Evolutionary conservation across 331 rosid species (phyloP), one percentile per base, ranked within the genome.

Genomic region (Quercus phellos): DNA sequence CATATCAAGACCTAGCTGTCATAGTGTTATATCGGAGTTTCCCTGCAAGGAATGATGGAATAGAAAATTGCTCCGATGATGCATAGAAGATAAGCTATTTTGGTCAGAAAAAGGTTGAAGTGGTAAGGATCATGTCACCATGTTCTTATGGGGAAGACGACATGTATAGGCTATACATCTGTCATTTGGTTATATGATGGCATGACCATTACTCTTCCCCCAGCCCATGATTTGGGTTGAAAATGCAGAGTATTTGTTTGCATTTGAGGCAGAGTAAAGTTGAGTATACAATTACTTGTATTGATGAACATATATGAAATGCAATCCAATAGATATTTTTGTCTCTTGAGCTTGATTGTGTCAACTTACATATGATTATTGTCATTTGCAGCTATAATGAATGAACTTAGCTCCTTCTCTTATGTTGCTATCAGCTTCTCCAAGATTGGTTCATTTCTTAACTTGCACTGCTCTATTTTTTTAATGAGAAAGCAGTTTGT

Each of bases 151-250:
- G 70, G 77, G 50, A 72, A 82, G 43, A 74, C 16, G 51, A 74
- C 53, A 72, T 89, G 91, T 90, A 90, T 76, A 90, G 90, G 77
- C 82, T 70, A 66, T 73, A 67, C 73, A 38, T 71, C 43, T 22
- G 70, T 85, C 22, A 34, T 78, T 70, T 76, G 73, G 70, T 85
- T n/a, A 34, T 78, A 66, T 76, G 70, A 29, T 77, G 59, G 77
- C 55, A 22, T 79, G 74, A 53, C 79, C 82, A 64, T 75, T 76
- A 71, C 55, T 21, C 13, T 60, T 69, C 74, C 76, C 5, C 70
- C 66, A 14, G 27, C n/a, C 51, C 73, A 60, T 46, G 30, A 2
- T 75, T 35, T 60, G 80, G 77, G 54, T 60, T 24, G 42, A 63
- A 80, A 80, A 51, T 80, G 51, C 72, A 59, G 55, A 58, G 13